Evolutionary conservation across 441 rosid genomes (phyloP).

Genomic region (Flueggea neowawraea): DNA sequence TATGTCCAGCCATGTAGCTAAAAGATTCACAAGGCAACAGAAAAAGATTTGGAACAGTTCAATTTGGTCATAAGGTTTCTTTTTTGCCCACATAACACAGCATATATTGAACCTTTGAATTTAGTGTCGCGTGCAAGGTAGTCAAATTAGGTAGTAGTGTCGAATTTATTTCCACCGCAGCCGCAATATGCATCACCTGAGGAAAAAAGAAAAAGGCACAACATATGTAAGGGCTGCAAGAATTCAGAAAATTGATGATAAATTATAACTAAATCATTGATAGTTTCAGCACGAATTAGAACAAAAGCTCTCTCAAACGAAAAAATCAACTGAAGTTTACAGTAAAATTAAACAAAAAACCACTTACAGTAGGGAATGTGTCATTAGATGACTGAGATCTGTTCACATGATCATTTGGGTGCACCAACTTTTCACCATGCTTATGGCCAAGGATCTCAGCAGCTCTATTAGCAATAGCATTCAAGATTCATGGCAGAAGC

Average conservation of each 20-base stretch:
- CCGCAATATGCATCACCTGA: constrained; percentile 97
- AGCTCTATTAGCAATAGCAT: constrained; percentile 98
- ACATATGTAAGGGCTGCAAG: neutral
- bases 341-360: neutral
- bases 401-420: constrained; percentile 97
- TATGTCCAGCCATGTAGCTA: neutral
- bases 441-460: constrained; percentile 92
- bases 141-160: constrained; percentile 77
- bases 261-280: neutral
- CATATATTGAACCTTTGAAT: constrained; percentile 60
- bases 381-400: constrained; percentile 95
- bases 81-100: no score
- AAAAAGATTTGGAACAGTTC: neutral
- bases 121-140: constrained; percentile 58
- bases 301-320: neutral
- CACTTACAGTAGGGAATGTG: constrained; percentile 88
- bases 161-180: constrained; percentile 78
- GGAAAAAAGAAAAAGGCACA: constrained; percentile 11
- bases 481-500: constrained; percentile 9
- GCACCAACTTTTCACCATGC: constrained; percentile 84
- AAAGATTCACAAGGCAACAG: neutral
- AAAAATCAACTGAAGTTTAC: neutral
- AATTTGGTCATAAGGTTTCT: neutral
- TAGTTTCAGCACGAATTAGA: neutral
- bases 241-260: neutral